Conservation (phyloP, 345 rosid species). For the Firmiana major region DNA sequence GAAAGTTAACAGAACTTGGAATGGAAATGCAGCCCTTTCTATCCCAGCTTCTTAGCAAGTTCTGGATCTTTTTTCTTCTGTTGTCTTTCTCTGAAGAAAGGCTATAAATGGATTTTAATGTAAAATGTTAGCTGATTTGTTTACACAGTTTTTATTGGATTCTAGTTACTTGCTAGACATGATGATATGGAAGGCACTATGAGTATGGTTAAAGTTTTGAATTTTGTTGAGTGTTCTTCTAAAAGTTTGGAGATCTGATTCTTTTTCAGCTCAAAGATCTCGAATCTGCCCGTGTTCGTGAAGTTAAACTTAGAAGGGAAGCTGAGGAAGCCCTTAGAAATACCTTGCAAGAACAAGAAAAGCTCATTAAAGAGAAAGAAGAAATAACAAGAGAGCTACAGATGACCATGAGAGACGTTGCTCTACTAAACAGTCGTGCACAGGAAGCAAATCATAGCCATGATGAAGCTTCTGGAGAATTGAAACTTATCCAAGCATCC, state of each 20-base stretch:
- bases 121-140: neutral
- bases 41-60: neutral
- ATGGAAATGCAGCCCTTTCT: neutral
- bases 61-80: constrained; percentile 5
- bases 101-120: neutral
- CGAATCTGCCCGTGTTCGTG: constrained; percentile 40
- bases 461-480: constrained; percentile 52
- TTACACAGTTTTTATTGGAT: neutral
- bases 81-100: neutral
- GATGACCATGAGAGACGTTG: constrained; percentile 49
- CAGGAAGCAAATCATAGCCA: constrained; percentile 43
- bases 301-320: constrained; percentile 41
- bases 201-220: neutral
- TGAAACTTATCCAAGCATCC: constrained; percentile 43
- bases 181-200: neutral
- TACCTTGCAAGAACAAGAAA: constrained; percentile 34
- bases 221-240: neutral
- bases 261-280: constrained; percentile 41
- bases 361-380: constrained; percentile 46
- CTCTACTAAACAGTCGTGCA: constrained; percentile 50
- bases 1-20: neutral
- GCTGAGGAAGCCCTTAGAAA: constrained; percentile 44
- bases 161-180: neutral
- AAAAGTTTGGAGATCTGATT: neutral
- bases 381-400: constrained; percentile 39